These are phyloP conservation scores for Zarea fungicola DNA, from an alignment of 2,329 filamentous ascomycete genomes.

Conservation along the genomic window DNA sequence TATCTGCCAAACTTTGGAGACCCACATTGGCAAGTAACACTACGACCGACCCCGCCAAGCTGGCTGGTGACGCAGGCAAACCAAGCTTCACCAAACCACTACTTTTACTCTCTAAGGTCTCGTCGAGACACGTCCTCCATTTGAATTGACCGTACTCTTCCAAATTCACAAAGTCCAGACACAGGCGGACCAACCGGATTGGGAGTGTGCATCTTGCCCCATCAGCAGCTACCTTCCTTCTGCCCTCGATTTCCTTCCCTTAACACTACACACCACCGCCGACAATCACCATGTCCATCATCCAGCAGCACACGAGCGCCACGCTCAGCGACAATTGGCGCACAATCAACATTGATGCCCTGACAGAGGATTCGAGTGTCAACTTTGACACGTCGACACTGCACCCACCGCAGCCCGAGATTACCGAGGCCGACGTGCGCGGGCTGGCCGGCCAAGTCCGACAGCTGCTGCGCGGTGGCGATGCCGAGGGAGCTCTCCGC, in stretches of 20 bases:
- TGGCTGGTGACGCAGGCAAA: slow-evolving; percentile 11
- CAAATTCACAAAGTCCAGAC: too few species aligned
- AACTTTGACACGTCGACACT: slow-evolving; percentile 90
- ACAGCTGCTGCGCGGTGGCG: slow-evolving; percentile 80
- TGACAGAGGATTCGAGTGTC: slow-evolving; percentile 81
- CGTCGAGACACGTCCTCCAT: too few species aligned
- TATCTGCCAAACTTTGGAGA: too few species aligned
- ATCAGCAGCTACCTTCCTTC: neutral
- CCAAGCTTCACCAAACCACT: slow-evolving; percentile 12
- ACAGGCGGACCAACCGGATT: too few species aligned
- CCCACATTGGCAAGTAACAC: too few species aligned
- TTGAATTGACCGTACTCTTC: too few species aligned
- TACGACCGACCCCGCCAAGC: slow-evolving; percentile 12
- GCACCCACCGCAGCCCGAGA: slow-evolving; percentile 68
- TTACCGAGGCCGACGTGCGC: slow-evolving; percentile 73
- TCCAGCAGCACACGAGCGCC: slow-evolving; percentile 57
- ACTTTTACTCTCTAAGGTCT: too few species aligned
- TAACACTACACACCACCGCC: neutral
- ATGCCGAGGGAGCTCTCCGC: slow-evolving; percentile 79
- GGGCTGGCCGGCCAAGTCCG: slow-evolving; percentile 74
- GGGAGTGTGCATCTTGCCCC: too few species aligned
- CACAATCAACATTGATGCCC: slow-evolving; percentile 89
- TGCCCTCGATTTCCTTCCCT: neutral
- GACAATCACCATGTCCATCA: slow-evolving; percentile 54
- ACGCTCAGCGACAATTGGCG: slow-evolving; percentile 65